Base-by-base conservation (phyloP, 2,329 filamentous ascomycete genomes). In the Xylariales sp. region DNA sequence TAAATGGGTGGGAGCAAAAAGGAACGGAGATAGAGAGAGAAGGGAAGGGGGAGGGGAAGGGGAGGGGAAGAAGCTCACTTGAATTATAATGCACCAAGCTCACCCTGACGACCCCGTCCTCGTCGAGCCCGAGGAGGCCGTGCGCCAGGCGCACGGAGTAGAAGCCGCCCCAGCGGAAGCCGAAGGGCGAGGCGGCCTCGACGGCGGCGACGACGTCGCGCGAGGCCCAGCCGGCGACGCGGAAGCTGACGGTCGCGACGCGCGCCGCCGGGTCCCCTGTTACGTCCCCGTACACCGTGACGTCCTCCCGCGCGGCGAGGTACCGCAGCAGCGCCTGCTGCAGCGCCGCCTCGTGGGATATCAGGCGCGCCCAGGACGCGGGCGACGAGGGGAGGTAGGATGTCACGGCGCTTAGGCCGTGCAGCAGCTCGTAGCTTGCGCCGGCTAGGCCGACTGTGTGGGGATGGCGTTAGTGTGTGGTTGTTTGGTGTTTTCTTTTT, bases 81-180 rank as follows among this genome's bases (percentile, higher is more conserved):
- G 89, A 91, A 73, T 93, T 93, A 75, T 93, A 93, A 78, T 93
- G 90, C 62, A 91, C 85, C 82, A 92, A 83, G 73, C 89, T 91
- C n/a, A 92, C 88, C 69, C 91, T 83, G 4, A 91, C 84, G 8
- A 93, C 86, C 0, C 90, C 91, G 71, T 91, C 85, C 8, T 85
- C 81, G 0, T 82, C 84, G 57, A 91, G 78, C 0, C 83, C 83
- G 45, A 93, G 75, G 0, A 91, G 80, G 1, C 90, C 86, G 65
- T 86, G 81, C 12, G 87, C 82, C 70, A 93, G 75, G 16, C 90
- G 81, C 72, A 90, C 86, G 12, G 87, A 89, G 77, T 93, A 93
- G 73, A 93, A 92, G 52, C 86, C 83, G 0, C 91, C 91, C 84
- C 86, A 91, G 55, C 90, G 81, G 67, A 92, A 87, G 0, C 89